Evolutionary conservation across 2,329 filamentous ascomycete species (phyloP).

Genomic region (Truncatella angustata): DNA sequence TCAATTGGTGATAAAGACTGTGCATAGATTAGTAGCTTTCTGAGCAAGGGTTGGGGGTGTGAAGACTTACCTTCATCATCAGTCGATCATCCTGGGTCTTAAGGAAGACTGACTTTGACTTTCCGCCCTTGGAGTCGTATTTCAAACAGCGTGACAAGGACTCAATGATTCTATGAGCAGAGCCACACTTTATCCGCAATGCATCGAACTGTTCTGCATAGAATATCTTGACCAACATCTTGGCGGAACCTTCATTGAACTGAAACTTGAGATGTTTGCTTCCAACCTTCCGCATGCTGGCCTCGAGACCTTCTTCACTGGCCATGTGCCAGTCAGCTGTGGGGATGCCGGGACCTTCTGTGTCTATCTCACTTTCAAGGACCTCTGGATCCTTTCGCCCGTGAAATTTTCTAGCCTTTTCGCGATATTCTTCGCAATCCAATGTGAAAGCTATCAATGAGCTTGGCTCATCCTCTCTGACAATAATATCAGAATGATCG

Average conservation of each 20-base stretch:
- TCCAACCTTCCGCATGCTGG: conserved; percentile 77
- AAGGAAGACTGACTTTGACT: conserved; percentile 95
- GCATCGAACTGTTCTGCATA: conserved; percentile 98
- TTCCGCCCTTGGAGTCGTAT: conserved; percentile 97
- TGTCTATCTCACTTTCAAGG: conserved; percentile 16
- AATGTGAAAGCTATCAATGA: conserved; percentile 93
- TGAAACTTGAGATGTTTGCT: conserved; percentile 96
- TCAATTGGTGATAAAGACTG: conserved; percentile 87
- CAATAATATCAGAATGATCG: conserved; percentile 93
- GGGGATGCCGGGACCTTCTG: conserved; percentile 30
- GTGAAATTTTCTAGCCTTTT: conserved; percentile 60
- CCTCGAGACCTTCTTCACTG: conserved; percentile 73
- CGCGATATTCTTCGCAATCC: conserved; percentile 81
- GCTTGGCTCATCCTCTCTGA: conserved; percentile 94
- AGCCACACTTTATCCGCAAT: conserved; percentile 85
- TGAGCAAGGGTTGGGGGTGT: conserved; percentile 54
- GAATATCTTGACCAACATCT: conserved; percentile 97
- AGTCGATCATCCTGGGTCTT: conserved; percentile 95
- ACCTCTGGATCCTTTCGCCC: conserved; percentile 19
- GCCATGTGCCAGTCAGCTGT: conserved; percentile 25
- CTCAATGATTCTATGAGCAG: conserved; percentile 91
- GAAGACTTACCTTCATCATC: conserved; percentile 67
- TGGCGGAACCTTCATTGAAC: conserved; percentile 89
- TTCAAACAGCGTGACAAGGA: conserved; percentile 93
- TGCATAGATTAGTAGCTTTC: conserved; percentile 7